These are phyloP conservation scores for Penicillium sp. DNA, from an alignment of 2,329 filamentous ascomycete species.

Conservation along the genomic window DNA sequence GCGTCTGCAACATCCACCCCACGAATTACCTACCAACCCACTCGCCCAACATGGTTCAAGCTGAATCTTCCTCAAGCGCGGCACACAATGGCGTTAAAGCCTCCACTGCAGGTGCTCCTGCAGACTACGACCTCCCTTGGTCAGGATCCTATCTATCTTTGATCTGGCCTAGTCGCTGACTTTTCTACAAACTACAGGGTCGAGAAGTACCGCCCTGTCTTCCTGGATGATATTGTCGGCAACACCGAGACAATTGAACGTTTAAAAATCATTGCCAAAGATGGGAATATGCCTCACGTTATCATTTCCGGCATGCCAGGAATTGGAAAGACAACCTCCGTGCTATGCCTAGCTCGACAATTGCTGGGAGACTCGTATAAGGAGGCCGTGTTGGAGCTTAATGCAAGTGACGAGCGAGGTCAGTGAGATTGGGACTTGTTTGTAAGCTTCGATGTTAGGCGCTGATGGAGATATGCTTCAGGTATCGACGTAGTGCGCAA, in stretches of 20 bases:
- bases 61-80: conserved; percentile 49
- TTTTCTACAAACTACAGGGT: conserved; percentile 62
- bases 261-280: conserved; percentile 95
- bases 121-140: conserved; percentile 53
- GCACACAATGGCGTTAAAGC: conserved; percentile 43
- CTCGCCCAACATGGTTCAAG: conserved; percentile 41
- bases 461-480: conserved; percentile 28
- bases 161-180: conserved; percentile 11
- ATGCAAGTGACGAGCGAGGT: conserved; percentile 93
- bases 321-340: conserved; percentile 96
- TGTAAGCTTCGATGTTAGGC: not conserved
- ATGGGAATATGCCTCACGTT: conserved; percentile 98
- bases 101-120: conserved; percentile 39
- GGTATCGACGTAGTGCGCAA: conserved; percentile 97
- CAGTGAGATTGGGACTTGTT: not conserved
- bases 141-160: conserved; percentile 22
- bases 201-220: conserved; percentile 94
- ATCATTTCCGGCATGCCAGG: conserved; percentile 99
- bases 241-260: conserved; percentile 98
- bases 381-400: conserved; percentile 93
- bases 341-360: conserved; percentile 88
- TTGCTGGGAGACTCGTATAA: conserved; percentile 92
- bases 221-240: conserved; percentile 94
- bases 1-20: conserved; percentile 23
- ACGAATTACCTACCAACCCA: not conserved